Percentiles rank a stretch among this genome's conserved stretches.
phyloP scores from a whole-genome alignment of 768 basidiomycete genomes.

The Mrakia frigida region DNA sequence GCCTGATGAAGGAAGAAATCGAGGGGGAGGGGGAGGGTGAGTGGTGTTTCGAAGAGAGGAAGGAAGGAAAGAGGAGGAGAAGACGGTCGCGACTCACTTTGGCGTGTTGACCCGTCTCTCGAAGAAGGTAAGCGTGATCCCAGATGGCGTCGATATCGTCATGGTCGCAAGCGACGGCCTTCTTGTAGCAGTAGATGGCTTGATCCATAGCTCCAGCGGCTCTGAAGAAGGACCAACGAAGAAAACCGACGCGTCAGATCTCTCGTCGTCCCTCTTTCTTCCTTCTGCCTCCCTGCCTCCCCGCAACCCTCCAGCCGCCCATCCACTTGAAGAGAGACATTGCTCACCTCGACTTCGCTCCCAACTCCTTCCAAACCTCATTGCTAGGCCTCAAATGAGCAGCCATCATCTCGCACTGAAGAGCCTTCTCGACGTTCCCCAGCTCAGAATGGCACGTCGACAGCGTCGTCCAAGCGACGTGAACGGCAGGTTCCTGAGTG shows the following conservation, averaged over 20 bases:
- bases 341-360: constrained; percentile 63
- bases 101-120: constrained; percentile 63
- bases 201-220: constrained; percentile 71
- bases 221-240: constrained; percentile 45
- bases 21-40: neutral
- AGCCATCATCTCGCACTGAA: constrained; percentile 81
- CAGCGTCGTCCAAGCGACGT: constrained; percentile 78
- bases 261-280: neutral
- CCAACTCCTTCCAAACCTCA: constrained; percentile 83
- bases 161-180: constrained; percentile 71
- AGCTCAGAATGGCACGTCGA: constrained; percentile 75
- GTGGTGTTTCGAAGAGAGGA: neutral
- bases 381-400: constrained; percentile 78
- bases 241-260: neutral
- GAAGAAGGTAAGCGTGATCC: constrained; percentile 79
- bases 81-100: constrained; percentile 51
- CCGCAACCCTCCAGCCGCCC: neutral
- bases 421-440: constrained; percentile 61
- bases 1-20: constrained; percentile 47
- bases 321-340: neutral
- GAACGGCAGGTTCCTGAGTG: constrained; percentile 80
- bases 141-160: constrained; percentile 77
- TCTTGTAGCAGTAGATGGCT: constrained; percentile 84
- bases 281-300: neutral
- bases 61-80: neutral